Conservation (phyloP, 805 yeast species). For the Yarrowia divulgata region DNA sequence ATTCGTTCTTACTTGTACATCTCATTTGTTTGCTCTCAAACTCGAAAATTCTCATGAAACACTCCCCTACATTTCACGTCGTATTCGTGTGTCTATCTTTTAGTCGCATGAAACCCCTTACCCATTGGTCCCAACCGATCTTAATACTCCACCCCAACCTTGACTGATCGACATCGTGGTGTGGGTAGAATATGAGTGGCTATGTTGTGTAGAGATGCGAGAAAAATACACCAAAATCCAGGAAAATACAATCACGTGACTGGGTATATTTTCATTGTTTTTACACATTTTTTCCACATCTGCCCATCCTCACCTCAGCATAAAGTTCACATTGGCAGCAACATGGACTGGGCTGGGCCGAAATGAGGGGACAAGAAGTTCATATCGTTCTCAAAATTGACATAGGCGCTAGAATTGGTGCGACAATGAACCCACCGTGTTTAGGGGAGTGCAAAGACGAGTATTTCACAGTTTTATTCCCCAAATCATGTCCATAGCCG, state of each 20-base stretch:
- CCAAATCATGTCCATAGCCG: neutral
- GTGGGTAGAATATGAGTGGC: too few species aligned
- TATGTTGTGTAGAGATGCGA: too few species aligned
- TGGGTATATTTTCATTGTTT: neutral
- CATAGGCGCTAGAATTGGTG: too few species aligned
- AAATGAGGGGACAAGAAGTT: neutral
- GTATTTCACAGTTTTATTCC: neutral
- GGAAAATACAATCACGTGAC: too few species aligned
- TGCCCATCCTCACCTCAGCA: neutral
- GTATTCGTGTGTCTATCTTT: too few species aligned
- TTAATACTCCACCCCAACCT: neutral
- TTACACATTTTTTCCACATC: neutral
- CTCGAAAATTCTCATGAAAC: too few species aligned
- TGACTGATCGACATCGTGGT: neutral
- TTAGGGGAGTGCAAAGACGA: too few species aligned
- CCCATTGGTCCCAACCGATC: constrained; percentile 7
- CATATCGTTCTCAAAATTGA: neutral
- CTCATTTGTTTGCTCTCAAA: too few species aligned
- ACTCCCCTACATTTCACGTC: too few species aligned
- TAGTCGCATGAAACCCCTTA: neutral
- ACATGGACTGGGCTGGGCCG: neutral
- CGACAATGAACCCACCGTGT: too few species aligned
- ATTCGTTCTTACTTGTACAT: too few species aligned
- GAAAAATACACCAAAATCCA: too few species aligned
- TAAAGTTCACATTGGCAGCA: constrained; percentile 24